A percentile compares a stretch with the other conserved stretches of the same genome.
Evolutionary conservation across 176 grass and related monocot genomes (phyloP).

Genomic region (Panicum miliaceum): DNA sequence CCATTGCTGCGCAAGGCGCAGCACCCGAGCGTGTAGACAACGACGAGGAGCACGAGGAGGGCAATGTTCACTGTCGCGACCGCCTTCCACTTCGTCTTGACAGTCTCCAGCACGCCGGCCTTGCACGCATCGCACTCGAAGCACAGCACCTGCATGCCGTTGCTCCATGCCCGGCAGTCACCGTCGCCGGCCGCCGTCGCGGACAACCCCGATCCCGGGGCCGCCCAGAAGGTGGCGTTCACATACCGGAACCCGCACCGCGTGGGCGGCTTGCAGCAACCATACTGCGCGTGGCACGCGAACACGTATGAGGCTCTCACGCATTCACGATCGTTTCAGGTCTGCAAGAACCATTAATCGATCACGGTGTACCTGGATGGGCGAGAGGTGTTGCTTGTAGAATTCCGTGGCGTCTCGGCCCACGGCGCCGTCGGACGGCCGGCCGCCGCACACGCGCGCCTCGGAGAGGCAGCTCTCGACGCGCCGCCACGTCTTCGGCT

Average conservation of each 20-base stretch:
- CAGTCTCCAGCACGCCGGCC: conserved; percentile 63
- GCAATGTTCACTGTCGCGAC: conserved; percentile 38
- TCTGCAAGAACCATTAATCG: no score
- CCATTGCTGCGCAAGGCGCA: conserved; percentile 56
- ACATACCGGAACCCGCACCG: conserved; percentile 57
- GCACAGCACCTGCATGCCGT: conserved; percentile 54
- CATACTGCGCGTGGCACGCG: conserved; percentile 48
- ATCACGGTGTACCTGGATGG: conserved; percentile 47
- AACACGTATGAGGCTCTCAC: not conserved
- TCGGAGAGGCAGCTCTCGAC: conserved; percentile 64
- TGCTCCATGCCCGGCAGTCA: conserved; percentile 74
- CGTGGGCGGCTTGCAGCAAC: conserved; percentile 78
- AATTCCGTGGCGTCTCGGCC: conserved; percentile 47
- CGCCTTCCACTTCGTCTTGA: conserved; percentile 66
- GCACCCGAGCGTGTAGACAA: conserved; percentile 74
- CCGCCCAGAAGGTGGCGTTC: conserved; percentile 62
- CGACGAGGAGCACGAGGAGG: conserved; percentile 50
- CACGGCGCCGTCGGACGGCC: not conserved
- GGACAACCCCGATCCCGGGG: conserved; percentile 20
- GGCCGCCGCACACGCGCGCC: conserved; percentile 57
- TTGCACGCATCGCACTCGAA: conserved; percentile 79
- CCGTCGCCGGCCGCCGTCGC: conserved; percentile 5
- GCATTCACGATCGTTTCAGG: not conserved
- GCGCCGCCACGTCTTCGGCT: conserved; percentile 55
- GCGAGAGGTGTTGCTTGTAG: conserved; percentile 60